phyloP scores from a whole-genome alignment of 768 basidiomycete species.

The Podaxis pistillaris region DNA sequence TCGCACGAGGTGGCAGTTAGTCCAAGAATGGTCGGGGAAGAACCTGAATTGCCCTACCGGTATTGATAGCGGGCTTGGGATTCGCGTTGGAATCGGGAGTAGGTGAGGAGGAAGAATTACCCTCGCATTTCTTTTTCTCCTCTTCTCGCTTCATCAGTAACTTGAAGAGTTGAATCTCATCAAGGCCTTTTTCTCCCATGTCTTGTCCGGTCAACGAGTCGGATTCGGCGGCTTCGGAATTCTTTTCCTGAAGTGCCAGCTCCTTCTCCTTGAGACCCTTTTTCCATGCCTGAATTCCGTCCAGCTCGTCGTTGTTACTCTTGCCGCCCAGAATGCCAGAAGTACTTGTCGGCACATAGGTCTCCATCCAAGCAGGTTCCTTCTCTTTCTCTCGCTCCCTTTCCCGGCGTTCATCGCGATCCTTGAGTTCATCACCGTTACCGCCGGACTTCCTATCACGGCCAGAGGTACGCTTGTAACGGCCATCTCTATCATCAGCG shows the following conservation, averaged over 20 bases:
- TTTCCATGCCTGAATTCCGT: constrained; percentile 87
- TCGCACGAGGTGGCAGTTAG: neutral
- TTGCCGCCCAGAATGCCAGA: constrained; percentile 66
- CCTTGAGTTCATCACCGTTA: constrained; percentile 40
- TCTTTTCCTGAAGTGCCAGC: constrained; percentile 44
- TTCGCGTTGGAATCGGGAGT: neutral
- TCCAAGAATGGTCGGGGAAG: neutral
- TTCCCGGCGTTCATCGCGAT: constrained; percentile 48
- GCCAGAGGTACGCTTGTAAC: constrained; percentile 54
- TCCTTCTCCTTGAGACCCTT: constrained; percentile 79
- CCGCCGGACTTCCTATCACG: constrained; percentile 54
- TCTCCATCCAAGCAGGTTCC: constrained; percentile 93
- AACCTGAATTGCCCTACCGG: neutral
- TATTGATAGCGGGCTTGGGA: neutral
- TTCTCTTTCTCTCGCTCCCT: constrained; percentile 73
- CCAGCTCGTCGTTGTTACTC: constrained; percentile 62
- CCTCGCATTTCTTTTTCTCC: constrained; percentile 38
- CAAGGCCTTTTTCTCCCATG: constrained; percentile 34
- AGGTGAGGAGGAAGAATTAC: constrained; percentile 9
- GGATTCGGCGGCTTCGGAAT: constrained; percentile 15
- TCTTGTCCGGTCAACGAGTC: constrained; percentile 11
- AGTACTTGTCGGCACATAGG: constrained; percentile 66
- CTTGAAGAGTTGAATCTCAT: constrained; percentile 85
- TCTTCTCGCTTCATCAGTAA: constrained; percentile 81
- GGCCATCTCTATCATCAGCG: constrained; percentile 68